Conservation (phyloP, 148 eudicot species). For the Suaeda aralocaspica region DNA sequence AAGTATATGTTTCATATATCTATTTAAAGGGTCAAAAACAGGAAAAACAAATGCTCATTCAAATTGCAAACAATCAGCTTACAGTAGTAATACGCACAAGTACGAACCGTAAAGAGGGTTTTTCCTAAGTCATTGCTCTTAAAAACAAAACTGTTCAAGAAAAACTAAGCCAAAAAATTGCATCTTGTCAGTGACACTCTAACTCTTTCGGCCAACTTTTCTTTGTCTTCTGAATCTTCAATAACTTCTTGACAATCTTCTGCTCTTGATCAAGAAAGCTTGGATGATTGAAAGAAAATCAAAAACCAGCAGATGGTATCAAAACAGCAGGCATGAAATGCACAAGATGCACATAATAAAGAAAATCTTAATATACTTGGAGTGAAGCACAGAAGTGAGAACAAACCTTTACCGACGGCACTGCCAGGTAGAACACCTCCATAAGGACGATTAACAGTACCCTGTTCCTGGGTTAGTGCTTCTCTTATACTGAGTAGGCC, state of each 20-base stretch:
- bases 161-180: slow-evolving; percentile 11
- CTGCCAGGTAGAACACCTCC: slow-evolving; percentile 58
- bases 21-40: background rate
- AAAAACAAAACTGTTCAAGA: slow-evolving; percentile 19
- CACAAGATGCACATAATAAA: too few species aligned
- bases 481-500: slow-evolving; percentile 56
- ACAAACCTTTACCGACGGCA: slow-evolving; percentile 56
- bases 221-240: slow-evolving; percentile 57
- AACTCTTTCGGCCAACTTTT: slow-evolving; percentile 42
- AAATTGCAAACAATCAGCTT: slow-evolving; percentile 24
- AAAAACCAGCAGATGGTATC: background rate
- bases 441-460: slow-evolving; percentile 59
- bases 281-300: slow-evolving; percentile 30
- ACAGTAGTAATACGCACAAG: slow-evolving; percentile 22
- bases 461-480: slow-evolving; percentile 50
- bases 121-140: slow-evolving; percentile 22
- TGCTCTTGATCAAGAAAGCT: slow-evolving; percentile 54
- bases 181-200: slow-evolving; percentile 17
- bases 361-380: too few species aligned
- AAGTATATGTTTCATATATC: background rate
- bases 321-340: background rate
- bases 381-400: background rate
- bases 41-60: slow-evolving; percentile 31
- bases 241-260: slow-evolving; percentile 55
- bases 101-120: slow-evolving; percentile 18